phyloP scores from a whole-genome alignment of 192 early-diverging fungal genomes.

The Coemansia sp. region DNA sequence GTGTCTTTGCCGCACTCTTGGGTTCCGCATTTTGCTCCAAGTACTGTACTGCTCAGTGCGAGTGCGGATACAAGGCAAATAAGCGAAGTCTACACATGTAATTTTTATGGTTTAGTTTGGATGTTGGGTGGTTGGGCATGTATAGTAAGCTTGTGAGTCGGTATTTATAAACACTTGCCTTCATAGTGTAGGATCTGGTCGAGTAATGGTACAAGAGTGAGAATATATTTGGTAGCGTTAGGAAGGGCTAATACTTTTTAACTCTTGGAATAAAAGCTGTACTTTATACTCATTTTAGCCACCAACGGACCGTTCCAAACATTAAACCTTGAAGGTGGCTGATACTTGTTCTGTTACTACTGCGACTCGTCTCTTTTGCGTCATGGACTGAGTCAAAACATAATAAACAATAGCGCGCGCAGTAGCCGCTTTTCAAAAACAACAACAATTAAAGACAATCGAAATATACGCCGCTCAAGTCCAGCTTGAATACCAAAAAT shows the following conservation, averaged over 20 bases:
- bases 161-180: not conserved
- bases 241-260: not conserved
- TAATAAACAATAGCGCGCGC: not conserved
- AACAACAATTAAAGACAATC: not conserved
- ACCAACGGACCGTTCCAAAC: not conserved
- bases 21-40: conserved; percentile 24
- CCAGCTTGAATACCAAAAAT: not conserved
- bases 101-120: too few relatives aligned
- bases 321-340: conserved; percentile 1
- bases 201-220: not conserved
- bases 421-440: not conserved
- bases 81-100: conserved; percentile 13
- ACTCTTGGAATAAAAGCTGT: not conserved
- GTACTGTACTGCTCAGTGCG: conserved; percentile 5
- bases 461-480: not conserved
- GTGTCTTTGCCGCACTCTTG: conserved; percentile 39
- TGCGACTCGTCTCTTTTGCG: not conserved
- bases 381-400: conserved; percentile 2
- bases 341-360: not conserved
- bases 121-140: too few relatives aligned
- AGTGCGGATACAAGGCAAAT: conserved; percentile 9
- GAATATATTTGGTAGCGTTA: not conserved
- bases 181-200: not conserved
- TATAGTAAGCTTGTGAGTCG: too few relatives aligned
- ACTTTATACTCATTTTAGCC: not conserved